Percentiles rank a stretch among this genome's conserved stretches.
Evolutionary conservation across 495 filamentous ascomycete genomes (phyloP).

Genomic region (Terfezia boudieri): DNA sequence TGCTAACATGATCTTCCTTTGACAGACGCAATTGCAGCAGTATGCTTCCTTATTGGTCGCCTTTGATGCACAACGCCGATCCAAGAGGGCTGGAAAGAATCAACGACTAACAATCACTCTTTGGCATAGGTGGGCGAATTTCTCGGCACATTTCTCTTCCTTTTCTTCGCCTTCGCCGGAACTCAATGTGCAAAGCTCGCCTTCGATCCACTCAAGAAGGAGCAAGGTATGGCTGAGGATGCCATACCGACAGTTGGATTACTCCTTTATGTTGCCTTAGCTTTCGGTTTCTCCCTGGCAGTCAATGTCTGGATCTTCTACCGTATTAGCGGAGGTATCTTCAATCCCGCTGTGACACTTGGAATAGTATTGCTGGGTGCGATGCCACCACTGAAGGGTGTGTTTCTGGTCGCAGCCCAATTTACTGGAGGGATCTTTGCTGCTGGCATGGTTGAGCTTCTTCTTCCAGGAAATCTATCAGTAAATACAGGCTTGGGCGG

Average conservation of each 20-base stretch:
- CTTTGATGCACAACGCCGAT: neutral
- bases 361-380: constrained; percentile 35
- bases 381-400: constrained; percentile 28
- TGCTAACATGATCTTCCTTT: neutral
- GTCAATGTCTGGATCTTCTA: constrained; percentile 79
- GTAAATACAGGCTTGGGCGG: constrained; percentile 10
- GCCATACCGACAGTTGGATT: constrained; percentile 20
- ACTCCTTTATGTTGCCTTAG: constrained; percentile 46
- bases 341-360: constrained; percentile 55
- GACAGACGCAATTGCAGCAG: neutral
- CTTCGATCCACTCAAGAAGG: constrained; percentile 16
- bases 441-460: constrained; percentile 28
- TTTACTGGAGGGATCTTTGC: constrained; percentile 36
- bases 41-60: neutral
- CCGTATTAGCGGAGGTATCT: constrained; percentile 54
- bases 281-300: constrained; percentile 52
- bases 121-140: constrained; percentile 19
- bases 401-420: constrained; percentile 31
- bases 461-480: constrained; percentile 8
- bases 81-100: neutral
- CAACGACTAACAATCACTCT: neutral
- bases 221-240: constrained; percentile 7
- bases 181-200: constrained; percentile 46
- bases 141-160: constrained; percentile 61
- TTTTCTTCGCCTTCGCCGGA: constrained; percentile 61